Percentiles rank a stretch among this genome's conserved stretches.
Conservation (phyloP, 2,329 filamentous ascomycete genomes). For the Venturia oleaginea region DNA sequence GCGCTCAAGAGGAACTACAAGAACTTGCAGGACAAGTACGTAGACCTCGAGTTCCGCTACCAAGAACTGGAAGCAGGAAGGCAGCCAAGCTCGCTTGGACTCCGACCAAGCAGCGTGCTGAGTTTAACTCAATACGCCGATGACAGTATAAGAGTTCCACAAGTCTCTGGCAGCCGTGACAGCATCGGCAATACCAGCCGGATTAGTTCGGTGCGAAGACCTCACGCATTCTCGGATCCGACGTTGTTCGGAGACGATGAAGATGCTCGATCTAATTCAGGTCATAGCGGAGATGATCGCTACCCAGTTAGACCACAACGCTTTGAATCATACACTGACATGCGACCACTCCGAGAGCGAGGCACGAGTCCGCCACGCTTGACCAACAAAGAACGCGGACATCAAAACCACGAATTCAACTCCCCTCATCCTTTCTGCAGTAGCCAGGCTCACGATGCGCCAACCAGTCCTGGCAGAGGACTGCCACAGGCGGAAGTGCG, state of each 20-base stretch:
- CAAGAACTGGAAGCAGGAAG: slow-evolving; percentile 30
- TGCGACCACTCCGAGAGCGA: slow-evolving; percentile 26
- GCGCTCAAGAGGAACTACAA: slow-evolving; percentile 45
- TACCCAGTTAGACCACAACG: slow-evolving; percentile 11
- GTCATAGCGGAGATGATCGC: neutral
- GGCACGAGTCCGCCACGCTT: slow-evolving; percentile 27
- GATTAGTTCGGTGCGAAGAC: neutral
- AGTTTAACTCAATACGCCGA: slow-evolving; percentile 14
- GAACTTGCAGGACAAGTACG: slow-evolving; percentile 41
- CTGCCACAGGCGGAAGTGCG: slow-evolving; percentile 35
- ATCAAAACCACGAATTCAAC: neutral
- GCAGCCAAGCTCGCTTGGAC: neutral
- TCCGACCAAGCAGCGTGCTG: slow-evolving; percentile 6
- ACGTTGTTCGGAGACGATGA: neutral
- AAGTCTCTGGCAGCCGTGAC: neutral
- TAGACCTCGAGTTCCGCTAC: slow-evolving; percentile 39
- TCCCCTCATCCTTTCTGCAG: neutral
- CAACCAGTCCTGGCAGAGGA: neutral
- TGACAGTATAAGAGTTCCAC: neutral
- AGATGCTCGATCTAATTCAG: neutral
- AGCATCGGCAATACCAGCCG: neutral
- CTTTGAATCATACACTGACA: slow-evolving; percentile 31
- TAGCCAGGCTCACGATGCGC: neutral
- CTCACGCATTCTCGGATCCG: slow-evolving; percentile 15
- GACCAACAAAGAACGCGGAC: neutral